These are phyloP conservation scores for Fusarium sororula DNA, from an alignment of 2,329 filamentous ascomycete species.

Conservation along the genomic window DNA sequence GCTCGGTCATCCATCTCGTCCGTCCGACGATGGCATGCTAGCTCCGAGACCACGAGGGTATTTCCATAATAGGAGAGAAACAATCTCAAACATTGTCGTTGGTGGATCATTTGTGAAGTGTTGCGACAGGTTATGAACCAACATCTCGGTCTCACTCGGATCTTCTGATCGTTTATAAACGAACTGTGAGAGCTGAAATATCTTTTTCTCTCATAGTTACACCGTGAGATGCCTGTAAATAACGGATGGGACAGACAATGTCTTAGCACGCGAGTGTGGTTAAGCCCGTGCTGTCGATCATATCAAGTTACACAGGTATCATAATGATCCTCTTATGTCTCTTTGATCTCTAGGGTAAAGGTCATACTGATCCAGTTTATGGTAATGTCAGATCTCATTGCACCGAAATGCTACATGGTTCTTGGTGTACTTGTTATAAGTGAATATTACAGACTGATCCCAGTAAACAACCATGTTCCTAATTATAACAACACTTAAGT, in stretches of 20 bases:
- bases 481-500: too few species aligned
- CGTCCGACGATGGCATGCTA: neutral
- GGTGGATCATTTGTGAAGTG: neutral
- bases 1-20: neutral
- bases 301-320: neutral
- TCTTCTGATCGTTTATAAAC: neutral
- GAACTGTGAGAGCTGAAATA: neutral
- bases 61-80: neutral
- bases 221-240: neutral
- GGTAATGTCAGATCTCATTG: neutral
- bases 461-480: neutral
- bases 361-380: neutral
- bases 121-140: neutral
- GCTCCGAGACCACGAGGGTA: neutral
- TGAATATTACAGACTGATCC: neutral
- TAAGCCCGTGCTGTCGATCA: neutral
- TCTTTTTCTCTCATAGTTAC: fast-evolving
- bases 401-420: neutral
- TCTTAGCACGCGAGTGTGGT: neutral
- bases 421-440: too few species aligned
- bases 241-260: neutral
- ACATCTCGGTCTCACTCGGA: neutral
- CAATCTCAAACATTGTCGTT: neutral
- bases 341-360: neutral
- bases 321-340: neutral